These are phyloP conservation scores for Rhodosporidiobolus odoratus DNA, from an alignment of 768 basidiomycete genomes.

Conservation along the genomic window DNA sequence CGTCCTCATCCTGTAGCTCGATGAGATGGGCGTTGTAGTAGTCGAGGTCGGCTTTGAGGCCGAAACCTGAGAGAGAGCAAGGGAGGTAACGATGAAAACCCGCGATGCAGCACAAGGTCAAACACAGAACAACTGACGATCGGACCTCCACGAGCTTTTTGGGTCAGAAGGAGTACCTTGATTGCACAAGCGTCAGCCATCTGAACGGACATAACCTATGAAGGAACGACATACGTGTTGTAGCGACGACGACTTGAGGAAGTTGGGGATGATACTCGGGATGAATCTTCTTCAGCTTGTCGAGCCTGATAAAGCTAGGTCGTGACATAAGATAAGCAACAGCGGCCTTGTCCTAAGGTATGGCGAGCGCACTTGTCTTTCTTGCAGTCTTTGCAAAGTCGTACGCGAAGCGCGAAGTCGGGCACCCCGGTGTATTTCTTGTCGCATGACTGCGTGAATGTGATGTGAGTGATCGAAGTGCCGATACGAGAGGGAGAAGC, in stretches of 20 bases:
- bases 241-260: background rate
- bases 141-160: background rate
- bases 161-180: background rate
- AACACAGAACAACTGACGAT: background rate
- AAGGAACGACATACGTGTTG: background rate
- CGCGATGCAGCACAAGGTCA: background rate
- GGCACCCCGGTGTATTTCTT: background rate
- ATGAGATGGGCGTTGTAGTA: background rate
- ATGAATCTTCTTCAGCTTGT: background rate
- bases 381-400: constrained; percentile 4
- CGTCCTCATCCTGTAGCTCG: constrained; percentile 11
- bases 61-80: background rate
- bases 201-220: background rate
- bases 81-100: background rate
- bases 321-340: background rate
- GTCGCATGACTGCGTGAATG: background rate
- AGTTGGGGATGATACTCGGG: background rate
- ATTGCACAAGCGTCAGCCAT: background rate
- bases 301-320: background rate
- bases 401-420: background rate
- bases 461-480: background rate
- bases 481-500: background rate
- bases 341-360: background rate
- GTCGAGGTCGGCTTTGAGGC: background rate
- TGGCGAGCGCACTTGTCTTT: background rate